Percentiles rank a stretch among this genome's conserved stretches.
Conservation (phyloP, 1,139 yeast species). For the Scheffersomyces insectosa region DNA sequence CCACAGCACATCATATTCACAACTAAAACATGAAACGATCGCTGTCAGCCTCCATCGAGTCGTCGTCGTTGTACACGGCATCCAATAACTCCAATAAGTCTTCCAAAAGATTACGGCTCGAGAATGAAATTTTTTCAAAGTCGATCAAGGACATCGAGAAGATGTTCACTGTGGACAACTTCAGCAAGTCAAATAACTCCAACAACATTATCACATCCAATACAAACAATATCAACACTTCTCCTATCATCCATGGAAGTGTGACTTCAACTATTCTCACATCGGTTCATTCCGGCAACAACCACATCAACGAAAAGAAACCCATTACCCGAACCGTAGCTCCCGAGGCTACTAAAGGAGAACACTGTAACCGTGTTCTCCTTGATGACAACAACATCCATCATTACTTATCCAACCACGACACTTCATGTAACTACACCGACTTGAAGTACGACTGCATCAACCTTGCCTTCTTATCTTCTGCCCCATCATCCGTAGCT, state of each 20-base stretch:
- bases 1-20: no score
- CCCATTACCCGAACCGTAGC: neutral
- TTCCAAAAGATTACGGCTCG: constrained; percentile 24
- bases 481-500: neutral
- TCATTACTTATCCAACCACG: neutral
- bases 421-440: constrained; percentile 1
- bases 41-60: constrained; percentile 4
- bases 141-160: constrained; percentile 30
- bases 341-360: neutral
- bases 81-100: constrained; percentile 15
- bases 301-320: neutral
- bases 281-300: neutral
- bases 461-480: constrained; percentile 21
- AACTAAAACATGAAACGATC: constrained; percentile 7
- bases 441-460: constrained; percentile 27
- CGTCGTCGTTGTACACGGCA: constrained; percentile 1
- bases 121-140: constrained; percentile 29
- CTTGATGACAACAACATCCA: neutral
- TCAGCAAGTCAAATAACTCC: constrained; percentile 6
- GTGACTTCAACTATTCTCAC: neutral
- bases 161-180: constrained; percentile 19
- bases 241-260: neutral
- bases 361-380: neutral
- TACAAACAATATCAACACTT: constrained; percentile 4
- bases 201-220: no score